A percentile compares a stretch with the other conserved stretches of the same genome.
Conservation (phyloP, 306 rosid genomes). For the Pyrus pyrifolia region DNA sequence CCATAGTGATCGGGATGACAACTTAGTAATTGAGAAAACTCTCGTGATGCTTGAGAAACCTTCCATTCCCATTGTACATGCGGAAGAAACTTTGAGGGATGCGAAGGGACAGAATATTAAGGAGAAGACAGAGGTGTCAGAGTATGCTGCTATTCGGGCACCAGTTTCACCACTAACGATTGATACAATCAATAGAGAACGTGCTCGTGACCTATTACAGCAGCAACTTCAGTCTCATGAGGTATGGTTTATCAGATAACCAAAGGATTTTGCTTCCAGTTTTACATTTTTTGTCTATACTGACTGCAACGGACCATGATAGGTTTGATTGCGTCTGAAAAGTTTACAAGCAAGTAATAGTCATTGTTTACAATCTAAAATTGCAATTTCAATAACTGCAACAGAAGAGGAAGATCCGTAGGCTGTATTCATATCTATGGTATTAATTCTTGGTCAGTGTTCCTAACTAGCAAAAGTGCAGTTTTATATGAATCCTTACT, state of each 20-base stretch:
- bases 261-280: neutral
- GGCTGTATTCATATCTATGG: neutral
- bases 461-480: neutral
- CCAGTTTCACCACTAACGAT: slow-evolving; percentile 38
- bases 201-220: slow-evolving; percentile 32
- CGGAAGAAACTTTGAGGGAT: slow-evolving; percentile 25
- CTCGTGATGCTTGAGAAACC: slow-evolving; percentile 78
- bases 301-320: neutral
- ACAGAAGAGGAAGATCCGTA: neutral
- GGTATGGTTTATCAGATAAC: slow-evolving; percentile 43
- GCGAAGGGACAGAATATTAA: slow-evolving; percentile 16
- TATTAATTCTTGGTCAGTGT: neutral
- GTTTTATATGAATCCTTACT: neutral
- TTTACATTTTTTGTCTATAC: neutral
- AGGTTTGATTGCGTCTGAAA: neutral
- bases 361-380: neutral
- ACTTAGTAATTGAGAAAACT: slow-evolving; percentile 75
- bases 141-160: slow-evolving; percentile 40
- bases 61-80: slow-evolving; percentile 25
- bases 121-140: slow-evolving; percentile 40
- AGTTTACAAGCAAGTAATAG: neutral
- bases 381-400: neutral
- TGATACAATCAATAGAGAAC: slow-evolving; percentile 35
- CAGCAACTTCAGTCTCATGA: slow-evolving; percentile 32
- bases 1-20: slow-evolving; percentile 47